A percentile compares a stretch with the other conserved stretches of the same genome.
phyloP scores from a whole-genome alignment of 805 yeast species.

The Phaffomyces opuntiae region DNA sequence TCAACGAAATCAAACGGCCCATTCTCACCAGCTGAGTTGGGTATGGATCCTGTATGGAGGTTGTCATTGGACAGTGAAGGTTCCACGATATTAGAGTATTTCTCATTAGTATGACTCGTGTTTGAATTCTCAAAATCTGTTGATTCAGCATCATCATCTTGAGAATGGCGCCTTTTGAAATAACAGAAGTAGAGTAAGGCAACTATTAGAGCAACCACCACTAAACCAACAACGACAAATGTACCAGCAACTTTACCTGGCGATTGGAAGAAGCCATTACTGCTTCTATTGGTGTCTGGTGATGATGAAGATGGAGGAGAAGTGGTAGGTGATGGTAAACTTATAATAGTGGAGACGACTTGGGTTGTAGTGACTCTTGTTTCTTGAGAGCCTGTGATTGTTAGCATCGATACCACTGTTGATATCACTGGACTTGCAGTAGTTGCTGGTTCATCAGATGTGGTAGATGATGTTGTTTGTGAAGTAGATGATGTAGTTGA shows the following conservation, averaged over 20 bases:
- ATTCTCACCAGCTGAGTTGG: constrained; percentile 3
- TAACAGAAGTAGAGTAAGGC: constrained; percentile 39
- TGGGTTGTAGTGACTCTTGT: constrained; percentile 21
- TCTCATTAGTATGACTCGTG: neutral
- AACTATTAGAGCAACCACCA: constrained; percentile 38
- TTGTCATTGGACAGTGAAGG: neutral
- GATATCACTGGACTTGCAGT: constrained; percentile 10
- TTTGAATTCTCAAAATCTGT: constrained; percentile 10
- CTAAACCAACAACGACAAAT: constrained; percentile 67
- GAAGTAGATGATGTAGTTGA: neutral
- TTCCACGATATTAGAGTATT: neutral
- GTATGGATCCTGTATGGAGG: no score
- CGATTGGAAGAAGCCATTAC: constrained; percentile 38
- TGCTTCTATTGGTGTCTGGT: no score
- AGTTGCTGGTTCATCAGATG: constrained; percentile 8
- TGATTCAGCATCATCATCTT: constrained; percentile 6
- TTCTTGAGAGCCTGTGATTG: constrained; percentile 29
- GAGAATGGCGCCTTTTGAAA: constrained; percentile 20
- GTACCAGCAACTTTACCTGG: constrained; percentile 78
- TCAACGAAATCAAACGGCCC: constrained; percentile 22
- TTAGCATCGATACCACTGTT: constrained; percentile 29
- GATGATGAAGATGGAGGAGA: no score
- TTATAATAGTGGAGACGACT: constrained; percentile 19
- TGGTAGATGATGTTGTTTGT: constrained; percentile 1
- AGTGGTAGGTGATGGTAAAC: neutral